Percentiles rank a stretch among this genome's conserved stretches.
phyloP scores from a whole-genome alignment of 1,284 basidiomycete species.

The Farysia itapuensis region DNA sequence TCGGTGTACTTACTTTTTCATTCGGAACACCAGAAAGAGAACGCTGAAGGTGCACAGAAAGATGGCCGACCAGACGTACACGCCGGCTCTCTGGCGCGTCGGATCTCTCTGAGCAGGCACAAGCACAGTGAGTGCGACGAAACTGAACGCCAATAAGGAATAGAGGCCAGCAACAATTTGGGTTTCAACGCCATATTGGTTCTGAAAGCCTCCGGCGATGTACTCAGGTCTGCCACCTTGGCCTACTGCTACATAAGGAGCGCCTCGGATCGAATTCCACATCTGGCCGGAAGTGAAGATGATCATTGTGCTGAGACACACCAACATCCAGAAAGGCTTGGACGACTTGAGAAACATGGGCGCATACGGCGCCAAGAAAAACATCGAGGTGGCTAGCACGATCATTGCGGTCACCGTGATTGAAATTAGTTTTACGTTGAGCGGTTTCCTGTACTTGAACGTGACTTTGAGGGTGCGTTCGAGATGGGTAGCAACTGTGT shows the following conservation, averaged over 20 bases:
- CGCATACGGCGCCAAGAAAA: constrained; percentile 27
- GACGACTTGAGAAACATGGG: constrained; percentile 6
- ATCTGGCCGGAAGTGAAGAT: constrained; percentile 68
- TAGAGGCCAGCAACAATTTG: constrained; percentile 85
- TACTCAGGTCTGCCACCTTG: constrained; percentile 68
- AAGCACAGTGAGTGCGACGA: constrained; percentile 79
- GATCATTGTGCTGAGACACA: constrained; percentile 41
- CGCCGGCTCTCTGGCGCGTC: constrained; percentile 75
- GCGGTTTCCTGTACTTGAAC: constrained; percentile 38
- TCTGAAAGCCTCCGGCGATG: constrained; percentile 85
- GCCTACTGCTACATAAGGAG: constrained; percentile 69
- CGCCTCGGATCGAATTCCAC: constrained; percentile 89
- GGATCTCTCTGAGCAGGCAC: constrained; percentile 77
- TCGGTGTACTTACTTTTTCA: constrained; percentile 78
- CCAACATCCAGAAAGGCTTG: constrained; percentile 37
- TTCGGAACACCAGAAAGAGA: constrained; percentile 81
- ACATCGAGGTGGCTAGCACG: constrained; percentile 6
- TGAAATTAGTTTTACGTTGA: constrained; percentile 34
- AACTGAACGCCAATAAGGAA: constrained; percentile 75
- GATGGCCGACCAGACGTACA: constrained; percentile 85
- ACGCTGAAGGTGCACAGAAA: constrained; percentile 83
- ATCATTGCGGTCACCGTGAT: constrained; percentile 9
- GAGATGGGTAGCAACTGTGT: constrained; percentile 24
- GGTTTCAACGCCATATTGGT: constrained; percentile 88
- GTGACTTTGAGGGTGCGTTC: constrained; percentile 15